These are phyloP conservation scores for Athelia psychrophila DNA, from an alignment of 1,284 basidiomycete species.

Conservation along the genomic window DNA sequence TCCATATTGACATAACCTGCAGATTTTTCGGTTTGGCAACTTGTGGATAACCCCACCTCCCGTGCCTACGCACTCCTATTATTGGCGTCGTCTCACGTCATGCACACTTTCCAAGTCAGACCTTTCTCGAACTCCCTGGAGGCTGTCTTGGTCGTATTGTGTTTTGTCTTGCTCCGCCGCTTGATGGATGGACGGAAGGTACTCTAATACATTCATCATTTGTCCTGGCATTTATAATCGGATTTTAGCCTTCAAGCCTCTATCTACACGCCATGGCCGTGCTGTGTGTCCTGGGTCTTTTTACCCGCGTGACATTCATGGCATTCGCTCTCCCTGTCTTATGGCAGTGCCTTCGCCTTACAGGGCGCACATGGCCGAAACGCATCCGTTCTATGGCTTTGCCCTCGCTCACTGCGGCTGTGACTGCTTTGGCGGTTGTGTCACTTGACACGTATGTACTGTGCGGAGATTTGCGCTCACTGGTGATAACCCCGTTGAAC, in stretches of 20 bases:
- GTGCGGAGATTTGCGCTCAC: constrained; percentile 13
- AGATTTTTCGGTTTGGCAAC: constrained; percentile 28
- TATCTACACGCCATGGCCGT: constrained; percentile 20
- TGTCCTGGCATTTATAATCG: neutral
- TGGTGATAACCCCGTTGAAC: constrained; percentile 34
- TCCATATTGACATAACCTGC: constrained; percentile 1
- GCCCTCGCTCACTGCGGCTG: constrained; percentile 16
- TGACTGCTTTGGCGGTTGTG: constrained; percentile 17
- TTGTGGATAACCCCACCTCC: constrained; percentile 19
- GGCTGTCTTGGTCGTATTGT: constrained; percentile 27
- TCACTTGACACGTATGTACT: constrained; percentile 31
- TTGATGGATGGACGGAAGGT: neutral
- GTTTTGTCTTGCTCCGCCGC: constrained; percentile 19
- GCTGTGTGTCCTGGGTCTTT: constrained; percentile 25
- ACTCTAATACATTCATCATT: too few relatives aligned
- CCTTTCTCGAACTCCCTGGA: constrained; percentile 40
- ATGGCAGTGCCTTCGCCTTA: constrained; percentile 18
- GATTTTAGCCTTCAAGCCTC: constrained; percentile 6
- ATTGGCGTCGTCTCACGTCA: constrained; percentile 36
- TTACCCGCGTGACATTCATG: constrained; percentile 35
- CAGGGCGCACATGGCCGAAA: neutral
- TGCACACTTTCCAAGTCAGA: constrained; percentile 35
- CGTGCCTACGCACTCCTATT: constrained; percentile 26
- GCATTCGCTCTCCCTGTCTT: constrained; percentile 30
- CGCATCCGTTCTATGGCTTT: constrained; percentile 10